A percentile compares a stretch with the other conserved stretches of the same genome.
phyloP scores from a whole-genome alignment of 2,329 filamentous ascomycete genomes.

The Leptographium radiaticola region DNA sequence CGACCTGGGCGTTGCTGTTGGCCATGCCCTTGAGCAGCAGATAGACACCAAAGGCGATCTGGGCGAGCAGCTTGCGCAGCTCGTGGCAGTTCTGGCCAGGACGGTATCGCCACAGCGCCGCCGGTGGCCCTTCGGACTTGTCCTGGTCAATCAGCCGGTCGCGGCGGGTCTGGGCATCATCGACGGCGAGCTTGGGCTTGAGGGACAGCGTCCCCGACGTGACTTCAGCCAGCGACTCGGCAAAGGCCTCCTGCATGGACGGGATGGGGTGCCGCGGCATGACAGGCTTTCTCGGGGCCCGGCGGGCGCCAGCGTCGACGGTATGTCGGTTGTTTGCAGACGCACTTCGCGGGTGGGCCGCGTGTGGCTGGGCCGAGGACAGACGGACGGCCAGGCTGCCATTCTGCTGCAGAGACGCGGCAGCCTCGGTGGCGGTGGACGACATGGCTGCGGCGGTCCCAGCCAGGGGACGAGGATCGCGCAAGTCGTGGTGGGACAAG shows the following conservation, averaged over 20 bases:
- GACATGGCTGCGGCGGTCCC: conserved; percentile 11
- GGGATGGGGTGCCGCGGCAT: conserved; percentile 53
- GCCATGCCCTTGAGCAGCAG: conserved; percentile 73
- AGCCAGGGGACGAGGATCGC: neutral
- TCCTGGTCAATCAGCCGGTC: conserved; percentile 55
- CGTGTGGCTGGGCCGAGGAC: conserved; percentile 7
- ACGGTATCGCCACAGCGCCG: conserved; percentile 62
- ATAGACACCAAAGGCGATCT: conserved; percentile 90
- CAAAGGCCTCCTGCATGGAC: conserved; percentile 68
- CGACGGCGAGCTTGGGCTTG: conserved; percentile 39
- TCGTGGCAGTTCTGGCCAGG: conserved; percentile 72
- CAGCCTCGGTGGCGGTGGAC: conserved; percentile 10
- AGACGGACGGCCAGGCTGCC: conserved; percentile 15
- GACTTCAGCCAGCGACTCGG: conserved; percentile 67
- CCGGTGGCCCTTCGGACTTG: conserved; percentile 57
- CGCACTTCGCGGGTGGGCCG: neutral
- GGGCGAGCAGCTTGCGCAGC: conserved; percentile 76
- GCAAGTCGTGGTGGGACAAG: neutral
- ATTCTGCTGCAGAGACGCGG: conserved; percentile 11
- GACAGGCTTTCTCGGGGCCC: conserved; percentile 5
- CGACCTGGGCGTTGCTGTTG: conserved; percentile 77
- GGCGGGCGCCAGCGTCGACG: neutral
- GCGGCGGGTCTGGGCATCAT: conserved; percentile 48
- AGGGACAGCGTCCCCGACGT: conserved; percentile 30
- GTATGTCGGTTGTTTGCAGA: conserved; percentile 2